Base-by-base conservation (phyloP, 768 basidiomycete species). In the Pholiota molesta region DNA sequence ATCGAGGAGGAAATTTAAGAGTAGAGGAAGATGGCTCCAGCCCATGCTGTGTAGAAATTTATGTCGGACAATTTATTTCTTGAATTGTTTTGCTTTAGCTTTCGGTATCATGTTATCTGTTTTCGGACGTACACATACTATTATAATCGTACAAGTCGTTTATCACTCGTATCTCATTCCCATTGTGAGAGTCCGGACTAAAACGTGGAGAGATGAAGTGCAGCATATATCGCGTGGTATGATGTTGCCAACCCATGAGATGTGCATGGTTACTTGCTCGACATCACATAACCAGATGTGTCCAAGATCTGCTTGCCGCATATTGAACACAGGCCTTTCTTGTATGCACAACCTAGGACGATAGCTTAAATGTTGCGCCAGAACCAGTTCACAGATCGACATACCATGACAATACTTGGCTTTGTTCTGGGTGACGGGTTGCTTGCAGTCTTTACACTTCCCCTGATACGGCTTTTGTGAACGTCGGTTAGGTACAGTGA, bases 391-490 rank as follows among this genome's bases (percentile, higher is more conserved):
- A 57, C 35, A 44, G 33, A 47, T 57, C 59, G 65, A 71, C 85
- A 62, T 68, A 91, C 92, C 90, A 82, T 95, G 92, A 69, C 93
- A 95, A 75, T 92, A 94, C 76, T 93, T 94, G 39, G 90, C 93
- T 69, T 83, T 86, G 72, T 94, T 94, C 82, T 95, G 93, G 9
- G 92, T 93, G 49, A 86, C 85, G 0, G 87, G 81, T 69, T 89
- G 88, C 75, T 94, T 94, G 71, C 93, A 95, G 68, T 93, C 92
- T 74, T 90, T 94, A 72, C 92, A 95, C 73, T 91, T 93, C 39
- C 84, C 83, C 75, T 91, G 87, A 78, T 95, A 95, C 35, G 93
- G 93, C 90, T 94, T 71, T 65, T 63, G 67, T 73, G 65, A 66
- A 60, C 19, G 64, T 69, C 33, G 63, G 54, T 67, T 55, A 64